These are phyloP conservation scores for Trapa bicornis DNA, from an alignment of 345 rosid genomes.

Conservation along the genomic window DNA sequence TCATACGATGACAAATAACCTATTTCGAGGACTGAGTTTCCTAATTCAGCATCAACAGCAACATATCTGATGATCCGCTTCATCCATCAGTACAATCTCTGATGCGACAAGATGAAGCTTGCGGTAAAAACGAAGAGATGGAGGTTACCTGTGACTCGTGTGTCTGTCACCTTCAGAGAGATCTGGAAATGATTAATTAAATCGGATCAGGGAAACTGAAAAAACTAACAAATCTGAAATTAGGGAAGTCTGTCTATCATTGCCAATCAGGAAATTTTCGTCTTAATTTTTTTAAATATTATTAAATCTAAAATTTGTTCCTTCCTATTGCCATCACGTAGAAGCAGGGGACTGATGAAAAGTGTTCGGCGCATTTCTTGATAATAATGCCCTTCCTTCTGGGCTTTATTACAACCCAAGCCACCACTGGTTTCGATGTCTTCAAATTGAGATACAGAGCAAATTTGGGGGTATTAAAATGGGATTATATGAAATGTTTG, in stretches of 20 bases:
- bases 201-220: slow-evolving; percentile 2
- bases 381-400: not conserved
- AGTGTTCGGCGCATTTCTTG: not conserved
- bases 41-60: not conserved
- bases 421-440: not conserved
- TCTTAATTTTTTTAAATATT: not conserved
- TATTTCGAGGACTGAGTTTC: not conserved
- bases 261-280: not conserved
- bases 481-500: not conserved
- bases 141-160: slow-evolving; percentile 8
- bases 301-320: not conserved
- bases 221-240: slow-evolving; percentile 1
- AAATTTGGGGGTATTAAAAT: not conserved
- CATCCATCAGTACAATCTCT: not conserved
- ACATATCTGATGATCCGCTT: not conserved
- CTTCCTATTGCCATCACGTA: not conserved
- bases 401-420: not conserved
- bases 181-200: slow-evolving; percentile 3
- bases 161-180: slow-evolving; percentile 4
- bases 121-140: not conserved
- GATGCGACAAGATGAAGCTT: not conserved
- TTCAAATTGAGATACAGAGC: not conserved
- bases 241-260: not conserved
- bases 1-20: not conserved
- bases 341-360: not conserved